Percentiles rank a stretch among this genome's conserved stretches.
Evolutionary conservation across 2,329 filamentous ascomycete species (phyloP).

Genomic region (Arthrobotrys megalospora): DNA sequence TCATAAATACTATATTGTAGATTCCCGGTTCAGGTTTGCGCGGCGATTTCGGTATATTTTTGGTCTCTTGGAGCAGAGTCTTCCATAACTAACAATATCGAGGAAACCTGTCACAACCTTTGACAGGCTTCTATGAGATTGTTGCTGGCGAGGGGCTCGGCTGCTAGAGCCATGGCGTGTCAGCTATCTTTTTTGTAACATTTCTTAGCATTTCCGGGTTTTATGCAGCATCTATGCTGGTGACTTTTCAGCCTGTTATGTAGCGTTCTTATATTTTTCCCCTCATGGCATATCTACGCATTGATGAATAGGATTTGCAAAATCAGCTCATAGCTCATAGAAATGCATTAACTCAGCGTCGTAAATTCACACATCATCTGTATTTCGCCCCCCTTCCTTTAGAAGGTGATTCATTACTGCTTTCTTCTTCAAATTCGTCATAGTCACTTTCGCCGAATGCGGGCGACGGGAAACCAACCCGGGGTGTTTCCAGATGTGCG

Average conservation of each 20-base stretch:
- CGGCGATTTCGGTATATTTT: conserved; percentile 6
- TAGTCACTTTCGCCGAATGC: conserved; percentile 35
- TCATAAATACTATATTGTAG: conserved; percentile 66
- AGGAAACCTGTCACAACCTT: too few relatives aligned
- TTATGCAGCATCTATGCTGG: not conserved
- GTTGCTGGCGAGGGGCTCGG: not conserved
- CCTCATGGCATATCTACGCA: not conserved
- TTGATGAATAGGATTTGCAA: conserved; percentile 2
- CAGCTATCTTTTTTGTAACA: conserved; percentile 1
- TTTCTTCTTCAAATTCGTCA: conserved; percentile 45
- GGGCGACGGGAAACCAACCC: conserved; percentile 27
- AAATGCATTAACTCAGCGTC: not conserved
- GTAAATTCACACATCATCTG: conserved; percentile 23
- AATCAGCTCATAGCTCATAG: not conserved
- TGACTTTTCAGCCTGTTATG: not conserved
- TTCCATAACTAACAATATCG: not conserved
- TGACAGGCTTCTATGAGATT: not conserved
- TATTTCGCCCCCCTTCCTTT: conserved; percentile 44
- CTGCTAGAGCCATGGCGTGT: not conserved
- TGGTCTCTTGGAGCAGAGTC: not conserved
- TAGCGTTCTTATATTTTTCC: conserved; percentile 11
- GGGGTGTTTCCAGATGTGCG: conserved; percentile 29
- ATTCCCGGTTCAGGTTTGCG: conserved; percentile 59
- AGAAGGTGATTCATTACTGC: conserved; percentile 45
- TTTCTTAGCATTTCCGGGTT: conserved; percentile 13